Evolutionary conservation across 2,329 filamentous ascomycete genomes (phyloP).

Genomic region (Sclerotiophoma versabilis): DNA sequence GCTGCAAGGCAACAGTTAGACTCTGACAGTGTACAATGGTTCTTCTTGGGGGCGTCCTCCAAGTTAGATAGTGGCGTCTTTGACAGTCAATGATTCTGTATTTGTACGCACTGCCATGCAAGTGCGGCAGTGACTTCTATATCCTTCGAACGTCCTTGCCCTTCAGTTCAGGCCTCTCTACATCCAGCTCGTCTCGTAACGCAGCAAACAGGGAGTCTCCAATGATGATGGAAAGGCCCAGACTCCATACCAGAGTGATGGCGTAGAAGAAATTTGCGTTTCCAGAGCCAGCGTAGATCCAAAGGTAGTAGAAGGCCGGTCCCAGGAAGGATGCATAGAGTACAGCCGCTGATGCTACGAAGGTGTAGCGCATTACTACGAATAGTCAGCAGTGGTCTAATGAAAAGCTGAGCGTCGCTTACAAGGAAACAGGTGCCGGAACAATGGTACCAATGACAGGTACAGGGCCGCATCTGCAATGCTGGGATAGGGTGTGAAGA

Average conservation of each 20-base stretch:
- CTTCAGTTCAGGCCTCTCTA: conserved; percentile 86
- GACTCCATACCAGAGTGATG: conserved; percentile 97
- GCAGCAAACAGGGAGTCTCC: conserved; percentile 89
- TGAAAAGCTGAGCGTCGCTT: conserved; percentile 47
- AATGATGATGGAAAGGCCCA: conserved; percentile 85
- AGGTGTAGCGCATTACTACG: conserved; percentile 88
- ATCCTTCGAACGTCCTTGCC: conserved; percentile 90
- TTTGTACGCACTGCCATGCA: background rate
- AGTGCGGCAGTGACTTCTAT: conserved; percentile 47
- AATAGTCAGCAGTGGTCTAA: conserved; percentile 11
- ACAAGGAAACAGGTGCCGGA: conserved; percentile 88
- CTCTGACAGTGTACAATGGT: background rate
- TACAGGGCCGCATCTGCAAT: conserved; percentile 90
- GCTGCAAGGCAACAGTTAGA: background rate
- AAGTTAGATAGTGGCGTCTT: background rate
- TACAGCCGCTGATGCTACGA: conserved; percentile 81
- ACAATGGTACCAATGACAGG: conserved; percentile 81
- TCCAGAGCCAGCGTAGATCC: conserved; percentile 97
- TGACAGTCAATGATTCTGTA: background rate
- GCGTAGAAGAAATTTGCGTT: conserved; percentile 99
- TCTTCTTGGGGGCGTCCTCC: too few relatives aligned
- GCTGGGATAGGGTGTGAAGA: conserved; percentile 97
- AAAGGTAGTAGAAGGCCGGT: conserved; percentile 94
- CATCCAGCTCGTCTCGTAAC: conserved; percentile 91
- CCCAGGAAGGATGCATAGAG: conserved; percentile 89